phyloP scores from a whole-genome alignment of 228 moss, liverwort and hornwort species.

The Sphagnum magellanicum region DNA sequence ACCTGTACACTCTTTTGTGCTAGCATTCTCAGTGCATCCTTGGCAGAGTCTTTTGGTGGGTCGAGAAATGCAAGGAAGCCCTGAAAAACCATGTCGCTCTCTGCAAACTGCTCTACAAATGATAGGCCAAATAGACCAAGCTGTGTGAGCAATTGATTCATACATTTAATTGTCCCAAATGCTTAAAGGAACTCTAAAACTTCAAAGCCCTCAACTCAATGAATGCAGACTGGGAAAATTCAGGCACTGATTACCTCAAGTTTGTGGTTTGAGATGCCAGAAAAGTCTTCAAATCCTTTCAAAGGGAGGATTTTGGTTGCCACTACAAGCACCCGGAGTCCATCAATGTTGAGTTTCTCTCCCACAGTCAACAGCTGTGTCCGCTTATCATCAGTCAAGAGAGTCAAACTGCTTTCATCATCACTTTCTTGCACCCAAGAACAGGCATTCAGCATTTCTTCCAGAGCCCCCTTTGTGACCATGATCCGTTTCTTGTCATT shows the following conservation, averaged over 20 bases:
- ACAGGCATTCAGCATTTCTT: constrained; percentile 19
- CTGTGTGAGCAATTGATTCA: neutral
- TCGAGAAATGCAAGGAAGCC: constrained; percentile 27
- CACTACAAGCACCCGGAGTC: constrained; percentile 20
- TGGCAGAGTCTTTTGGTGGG: constrained; percentile 22
- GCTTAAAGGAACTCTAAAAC: no score
- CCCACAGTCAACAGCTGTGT: constrained; percentile 10
- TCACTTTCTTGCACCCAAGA: constrained; percentile 24
- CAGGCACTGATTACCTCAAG: neutral
- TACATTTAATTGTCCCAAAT: no score
- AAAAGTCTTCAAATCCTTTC: neutral
- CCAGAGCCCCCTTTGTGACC: constrained; percentile 27
- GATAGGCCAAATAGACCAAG: neutral
- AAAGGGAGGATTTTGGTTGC: constrained; percentile 15
- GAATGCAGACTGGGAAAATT: no score
- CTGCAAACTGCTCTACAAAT: neutral
- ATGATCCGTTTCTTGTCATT: constrained; percentile 6
- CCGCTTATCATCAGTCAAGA: constrained; percentile 13
- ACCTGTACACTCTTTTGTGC: constrained; percentile 11
- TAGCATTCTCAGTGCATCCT: constrained; percentile 14
- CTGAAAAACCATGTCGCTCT: constrained; percentile 18
- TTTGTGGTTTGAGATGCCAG: neutral
- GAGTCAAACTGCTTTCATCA: constrained; percentile 7
- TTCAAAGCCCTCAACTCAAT: no score
- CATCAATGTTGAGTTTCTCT: constrained; percentile 15